A percentile compares a stretch with the other conserved stretches of the same genome.
These are phyloP conservation scores for Pseudocohnilembus persalinus DNA, from an alignment of 169 alveolate genomes.

Conservation along the genomic window DNA sequence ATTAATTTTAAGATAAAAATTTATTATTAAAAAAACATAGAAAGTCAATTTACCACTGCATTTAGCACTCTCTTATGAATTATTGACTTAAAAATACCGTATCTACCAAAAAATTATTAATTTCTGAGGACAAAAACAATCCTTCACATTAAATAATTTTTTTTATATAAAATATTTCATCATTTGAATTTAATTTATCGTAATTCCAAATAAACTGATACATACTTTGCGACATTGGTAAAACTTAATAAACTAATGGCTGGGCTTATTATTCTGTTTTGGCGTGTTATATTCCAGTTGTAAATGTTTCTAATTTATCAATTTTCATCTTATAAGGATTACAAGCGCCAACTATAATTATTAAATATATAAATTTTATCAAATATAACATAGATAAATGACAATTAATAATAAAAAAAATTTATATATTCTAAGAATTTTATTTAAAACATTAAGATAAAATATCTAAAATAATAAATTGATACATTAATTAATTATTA, in stretches of 20 bases:
- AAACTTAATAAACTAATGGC: conserved; percentile 4
- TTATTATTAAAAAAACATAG: not conserved
- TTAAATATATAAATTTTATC: not conserved
- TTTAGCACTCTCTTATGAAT: not conserved
- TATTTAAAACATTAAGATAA: too few species aligned
- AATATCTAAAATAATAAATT: too few species aligned
- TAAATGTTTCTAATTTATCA: not conserved
- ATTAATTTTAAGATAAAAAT: too few species aligned
- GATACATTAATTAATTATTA: not conserved
- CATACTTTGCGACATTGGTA: conserved; percentile 12
- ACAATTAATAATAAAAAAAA: too few species aligned
- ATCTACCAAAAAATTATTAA: conserved; percentile 19
- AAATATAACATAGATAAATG: too few species aligned
- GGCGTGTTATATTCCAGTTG: not conserved
- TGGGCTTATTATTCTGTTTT: not conserved
- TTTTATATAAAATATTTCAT: conserved; percentile 2
- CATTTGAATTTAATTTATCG: not conserved
- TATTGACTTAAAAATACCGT: conserved; percentile 24
- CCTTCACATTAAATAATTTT: not conserved
- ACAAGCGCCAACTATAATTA: not conserved
- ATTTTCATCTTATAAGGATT: conserved; percentile 9
- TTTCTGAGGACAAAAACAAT: not conserved
- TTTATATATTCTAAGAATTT: too few species aligned
- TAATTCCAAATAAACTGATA: conserved; percentile 16
- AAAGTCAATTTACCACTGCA: not conserved